Evolutionary conservation across 1,284 basidiomycete genomes (phyloP).

Genomic region (Rhizoctonia solani): DNA sequence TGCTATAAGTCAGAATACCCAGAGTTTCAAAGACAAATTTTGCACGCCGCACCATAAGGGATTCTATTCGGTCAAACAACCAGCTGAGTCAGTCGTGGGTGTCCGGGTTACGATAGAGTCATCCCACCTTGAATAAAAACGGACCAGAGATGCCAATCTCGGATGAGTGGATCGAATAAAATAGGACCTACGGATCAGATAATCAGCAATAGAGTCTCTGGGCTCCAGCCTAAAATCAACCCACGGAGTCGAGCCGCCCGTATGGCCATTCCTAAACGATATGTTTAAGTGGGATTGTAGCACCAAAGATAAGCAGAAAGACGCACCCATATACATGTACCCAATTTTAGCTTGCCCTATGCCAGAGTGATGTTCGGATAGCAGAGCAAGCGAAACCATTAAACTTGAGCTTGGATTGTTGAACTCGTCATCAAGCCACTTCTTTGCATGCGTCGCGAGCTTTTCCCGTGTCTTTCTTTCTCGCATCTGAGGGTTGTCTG

Average conservation of each 20-base stretch:
- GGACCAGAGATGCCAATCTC: conserved; percentile 23
- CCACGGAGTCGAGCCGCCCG: conserved; percentile 7
- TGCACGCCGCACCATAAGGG: too few species aligned
- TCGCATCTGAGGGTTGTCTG: not conserved
- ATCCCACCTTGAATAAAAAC: conserved; percentile 16
- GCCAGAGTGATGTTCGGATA: conserved; percentile 18
- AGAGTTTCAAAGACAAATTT: too few species aligned
- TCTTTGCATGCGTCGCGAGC: conserved; percentile 19
- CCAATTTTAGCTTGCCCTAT: conserved; percentile 13
- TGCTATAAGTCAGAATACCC: too few species aligned
- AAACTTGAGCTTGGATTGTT: not conserved
- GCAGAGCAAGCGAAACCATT: not conserved
- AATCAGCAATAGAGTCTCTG: not conserved
- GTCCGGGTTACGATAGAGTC: too few species aligned
- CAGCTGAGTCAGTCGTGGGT: too few species aligned
- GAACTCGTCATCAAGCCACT: conserved; percentile 25
- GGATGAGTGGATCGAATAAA: not conserved
- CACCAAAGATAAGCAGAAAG: not conserved
- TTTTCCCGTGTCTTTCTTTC: not conserved
- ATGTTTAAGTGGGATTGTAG: not conserved
- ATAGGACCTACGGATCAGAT: not conserved
- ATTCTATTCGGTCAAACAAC: too few species aligned
- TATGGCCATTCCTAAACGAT: conserved; percentile 21
- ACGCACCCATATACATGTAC: conserved; percentile 29
- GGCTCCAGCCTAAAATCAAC: not conserved